A percentile compares a stretch with the other conserved stretches of the same genome.
Evolutionary conservation across 495 filamentous ascomycete species (phyloP).

Genomic region (Cercophora newfieldiana): DNA sequence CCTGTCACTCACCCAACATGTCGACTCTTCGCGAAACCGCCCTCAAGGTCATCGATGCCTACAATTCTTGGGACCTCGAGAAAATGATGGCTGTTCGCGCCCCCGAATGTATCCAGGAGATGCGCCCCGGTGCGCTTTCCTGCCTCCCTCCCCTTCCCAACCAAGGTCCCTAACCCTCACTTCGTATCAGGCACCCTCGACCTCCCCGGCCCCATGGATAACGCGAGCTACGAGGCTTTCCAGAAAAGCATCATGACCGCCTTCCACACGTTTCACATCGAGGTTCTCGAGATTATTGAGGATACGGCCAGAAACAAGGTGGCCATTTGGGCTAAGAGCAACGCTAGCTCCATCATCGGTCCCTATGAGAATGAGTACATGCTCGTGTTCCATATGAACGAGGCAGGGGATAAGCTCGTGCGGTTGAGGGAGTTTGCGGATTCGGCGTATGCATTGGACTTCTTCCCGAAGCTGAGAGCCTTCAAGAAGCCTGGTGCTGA

Average conservation of each 20-base stretch:
- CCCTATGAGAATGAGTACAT: background rate
- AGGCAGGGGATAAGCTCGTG: background rate
- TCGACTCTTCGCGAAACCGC: constrained; percentile 8
- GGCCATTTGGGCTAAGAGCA: background rate
- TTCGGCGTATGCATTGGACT: background rate
- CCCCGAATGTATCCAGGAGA: constrained; percentile 6
- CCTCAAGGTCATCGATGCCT: constrained; percentile 9
- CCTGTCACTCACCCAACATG: background rate
- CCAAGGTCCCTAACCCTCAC: too few relatives aligned
- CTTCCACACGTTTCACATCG: background rate
- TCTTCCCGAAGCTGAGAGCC: background rate
- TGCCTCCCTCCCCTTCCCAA: background rate
- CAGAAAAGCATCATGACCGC: background rate
- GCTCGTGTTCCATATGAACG: background rate
- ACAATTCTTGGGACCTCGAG: constrained; percentile 7
- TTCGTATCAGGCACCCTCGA: too few relatives aligned
- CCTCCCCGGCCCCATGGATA: too few relatives aligned
- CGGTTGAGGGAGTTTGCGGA: background rate
- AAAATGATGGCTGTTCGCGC: constrained; percentile 16
- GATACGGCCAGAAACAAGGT: background rate
- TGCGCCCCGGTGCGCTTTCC: constrained; percentile 5
- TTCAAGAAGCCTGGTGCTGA: too few relatives aligned
- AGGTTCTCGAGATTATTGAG: background rate
- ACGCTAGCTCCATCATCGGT: background rate
- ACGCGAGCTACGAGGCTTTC: background rate